A percentile compares a stretch with the other conserved stretches of the same genome.
These are phyloP conservation scores for Laetiporus sulphureus DNA, from an alignment of 1,284 basidiomycete species.

Conservation along the genomic window DNA sequence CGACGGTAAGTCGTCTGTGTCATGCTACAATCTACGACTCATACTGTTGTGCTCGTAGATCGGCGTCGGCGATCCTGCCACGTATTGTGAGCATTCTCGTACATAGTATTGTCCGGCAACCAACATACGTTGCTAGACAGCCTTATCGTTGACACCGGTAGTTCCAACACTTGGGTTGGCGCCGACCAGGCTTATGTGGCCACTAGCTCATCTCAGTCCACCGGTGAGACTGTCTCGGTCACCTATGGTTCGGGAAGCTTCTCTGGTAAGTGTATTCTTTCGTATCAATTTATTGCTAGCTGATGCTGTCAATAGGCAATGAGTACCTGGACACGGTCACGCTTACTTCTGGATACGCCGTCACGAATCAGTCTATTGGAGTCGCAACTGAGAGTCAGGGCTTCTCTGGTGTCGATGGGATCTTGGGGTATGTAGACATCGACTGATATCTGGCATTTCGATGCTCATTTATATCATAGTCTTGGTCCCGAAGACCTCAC, in stretches of 20 bases:
- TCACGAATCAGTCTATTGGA: constrained; percentile 41
- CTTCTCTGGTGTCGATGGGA: constrained; percentile 41
- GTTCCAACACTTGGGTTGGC: constrained; percentile 62
- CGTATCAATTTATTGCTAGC: not conserved
- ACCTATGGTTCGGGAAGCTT: constrained; percentile 19
- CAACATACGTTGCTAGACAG: no score
- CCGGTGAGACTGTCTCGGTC: constrained; percentile 7
- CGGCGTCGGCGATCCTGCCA: constrained; percentile 21
- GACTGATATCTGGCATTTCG: not conserved
- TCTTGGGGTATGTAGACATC: constrained; percentile 32
- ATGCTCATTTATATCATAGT: not conserved
- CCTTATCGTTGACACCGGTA: constrained; percentile 24
- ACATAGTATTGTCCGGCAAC: no score
- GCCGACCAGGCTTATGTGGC: constrained; percentile 33
- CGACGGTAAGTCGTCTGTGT: constrained; percentile 10
- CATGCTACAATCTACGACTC: no score
- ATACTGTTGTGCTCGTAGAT: constrained; percentile 15
- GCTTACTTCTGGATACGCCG: constrained; percentile 11
- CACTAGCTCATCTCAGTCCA: constrained; percentile 38
- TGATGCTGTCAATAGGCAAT: constrained; percentile 6
- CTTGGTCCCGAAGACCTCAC: constrained; percentile 2
- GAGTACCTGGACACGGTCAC: constrained; percentile 23
- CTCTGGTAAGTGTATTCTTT: no score
- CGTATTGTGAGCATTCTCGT: constrained; percentile 12
- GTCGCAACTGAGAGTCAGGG: constrained; percentile 33